Evolutionary conservation across 2,329 filamentous ascomycete species (phyloP).

Genomic region (Fusarium udum): DNA sequence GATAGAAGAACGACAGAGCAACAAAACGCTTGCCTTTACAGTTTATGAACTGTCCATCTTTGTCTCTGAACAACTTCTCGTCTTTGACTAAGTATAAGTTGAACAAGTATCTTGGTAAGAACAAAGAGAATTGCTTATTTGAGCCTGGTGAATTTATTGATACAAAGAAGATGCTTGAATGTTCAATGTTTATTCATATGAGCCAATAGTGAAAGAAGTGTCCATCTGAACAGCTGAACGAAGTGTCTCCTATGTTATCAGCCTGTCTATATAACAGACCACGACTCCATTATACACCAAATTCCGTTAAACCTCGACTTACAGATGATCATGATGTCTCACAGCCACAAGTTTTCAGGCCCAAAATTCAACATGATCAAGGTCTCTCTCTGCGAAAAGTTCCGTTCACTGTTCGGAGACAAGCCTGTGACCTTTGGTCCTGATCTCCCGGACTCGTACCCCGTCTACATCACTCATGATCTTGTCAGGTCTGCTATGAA

Average conservation of each 20-base stretch:
- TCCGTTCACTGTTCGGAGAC: background rate
- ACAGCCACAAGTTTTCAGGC: background rate
- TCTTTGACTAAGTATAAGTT: background rate
- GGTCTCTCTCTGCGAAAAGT: background rate
- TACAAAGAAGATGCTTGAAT: background rate
- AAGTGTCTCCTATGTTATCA: background rate
- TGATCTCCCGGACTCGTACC: constrained; percentile 1
- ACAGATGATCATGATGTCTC: background rate
- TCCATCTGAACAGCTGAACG: background rate
- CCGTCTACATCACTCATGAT: constrained; percentile 6
- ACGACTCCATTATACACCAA: background rate
- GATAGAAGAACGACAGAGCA: background rate
- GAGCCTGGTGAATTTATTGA: background rate
- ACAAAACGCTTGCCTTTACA: background rate
- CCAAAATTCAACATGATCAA: background rate
- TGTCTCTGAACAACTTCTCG: background rate
- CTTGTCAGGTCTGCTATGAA: constrained; percentile 2
- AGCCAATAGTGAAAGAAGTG: background rate
- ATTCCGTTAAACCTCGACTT: background rate
- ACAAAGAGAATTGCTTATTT: background rate
- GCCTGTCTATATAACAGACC: background rate
- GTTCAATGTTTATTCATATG: background rate
- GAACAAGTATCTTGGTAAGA: background rate
- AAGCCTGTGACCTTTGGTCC: background rate
- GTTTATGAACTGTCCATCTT: background rate